Percentiles rank a stretch among this genome's conserved stretches.
These are phyloP conservation scores for Penicillium soppii DNA, from an alignment of 495 filamentous ascomycete genomes.

Conservation along the genomic window DNA sequence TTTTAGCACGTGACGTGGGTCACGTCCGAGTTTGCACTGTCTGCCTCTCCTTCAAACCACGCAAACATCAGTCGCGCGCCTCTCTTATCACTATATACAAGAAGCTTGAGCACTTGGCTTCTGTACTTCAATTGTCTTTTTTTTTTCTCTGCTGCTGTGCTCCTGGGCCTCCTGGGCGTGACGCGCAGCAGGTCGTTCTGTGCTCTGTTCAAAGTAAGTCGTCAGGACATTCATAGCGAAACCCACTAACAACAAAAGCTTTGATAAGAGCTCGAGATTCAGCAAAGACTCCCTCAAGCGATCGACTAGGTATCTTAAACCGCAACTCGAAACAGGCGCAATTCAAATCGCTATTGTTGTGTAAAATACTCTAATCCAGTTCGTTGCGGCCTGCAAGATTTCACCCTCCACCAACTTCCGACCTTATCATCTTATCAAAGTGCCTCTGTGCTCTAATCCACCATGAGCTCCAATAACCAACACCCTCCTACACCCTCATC, in stretches of 20 bases:
- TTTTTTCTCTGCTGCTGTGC: neutral
- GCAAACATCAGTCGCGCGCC: constrained; percentile 41
- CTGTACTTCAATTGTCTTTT: neutral
- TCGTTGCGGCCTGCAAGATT: neutral
- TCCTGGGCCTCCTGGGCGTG: constrained; percentile 15
- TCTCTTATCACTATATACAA: constrained; percentile 9
- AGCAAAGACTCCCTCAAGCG: neutral
- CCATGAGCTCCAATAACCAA: constrained; percentile 38
- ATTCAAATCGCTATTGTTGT: neutral
- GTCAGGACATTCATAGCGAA: neutral
- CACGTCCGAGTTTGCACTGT: constrained; percentile 46
- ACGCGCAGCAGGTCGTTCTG: neutral
- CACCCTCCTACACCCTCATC: constrained; percentile 34
- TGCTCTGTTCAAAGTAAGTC: neutral
- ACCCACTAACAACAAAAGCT: neutral
- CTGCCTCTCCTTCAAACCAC: constrained; percentile 49
- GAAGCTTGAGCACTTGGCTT: neutral
- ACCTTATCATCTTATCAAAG: constrained; percentile 5
- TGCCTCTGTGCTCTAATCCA: neutral
- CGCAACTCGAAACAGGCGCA: neutral
- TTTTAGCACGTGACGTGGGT: constrained; percentile 8
- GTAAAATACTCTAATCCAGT: neutral
- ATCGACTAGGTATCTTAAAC: neutral
- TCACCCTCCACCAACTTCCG: neutral
- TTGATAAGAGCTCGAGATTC: neutral